Evolutionary conservation across 768 basidiomycete genomes (phyloP).

Genomic region (Obba rivulosa): DNA sequence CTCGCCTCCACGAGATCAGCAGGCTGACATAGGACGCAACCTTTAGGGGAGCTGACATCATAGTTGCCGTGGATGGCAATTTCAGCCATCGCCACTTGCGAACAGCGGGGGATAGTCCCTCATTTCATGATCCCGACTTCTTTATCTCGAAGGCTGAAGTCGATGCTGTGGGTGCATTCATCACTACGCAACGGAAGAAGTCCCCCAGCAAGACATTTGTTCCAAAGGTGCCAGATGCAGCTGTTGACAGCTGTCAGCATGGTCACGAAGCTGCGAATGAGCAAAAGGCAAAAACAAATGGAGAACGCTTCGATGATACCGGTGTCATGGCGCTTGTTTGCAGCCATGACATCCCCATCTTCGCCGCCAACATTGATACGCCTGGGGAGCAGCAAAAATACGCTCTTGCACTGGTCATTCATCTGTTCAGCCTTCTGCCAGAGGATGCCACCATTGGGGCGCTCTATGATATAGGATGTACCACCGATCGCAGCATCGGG

Average conservation of each 20-base stretch:
- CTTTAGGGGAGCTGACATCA: not conserved
- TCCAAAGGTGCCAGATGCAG: constrained; percentile 15
- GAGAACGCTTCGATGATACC: constrained; percentile 25
- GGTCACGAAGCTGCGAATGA: constrained; percentile 28
- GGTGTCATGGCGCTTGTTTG: constrained; percentile 36
- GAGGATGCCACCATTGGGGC: constrained; percentile 18
- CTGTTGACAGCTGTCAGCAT: constrained; percentile 30
- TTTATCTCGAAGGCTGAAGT: not conserved
- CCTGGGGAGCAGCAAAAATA: constrained; percentile 36
- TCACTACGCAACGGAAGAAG: not conserved
- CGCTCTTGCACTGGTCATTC: constrained; percentile 28
- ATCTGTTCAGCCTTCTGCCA: constrained; percentile 27
- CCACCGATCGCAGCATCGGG: constrained; percentile 26
- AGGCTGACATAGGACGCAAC: too few relatives aligned
- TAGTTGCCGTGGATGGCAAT: not conserved
- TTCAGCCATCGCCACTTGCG: constrained; percentile 1
- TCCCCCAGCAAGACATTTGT: not conserved
- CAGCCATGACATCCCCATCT: constrained; percentile 31
- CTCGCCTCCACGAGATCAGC: constrained; percentile 2
- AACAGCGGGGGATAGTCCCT: not conserved
- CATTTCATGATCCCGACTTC: not conserved
- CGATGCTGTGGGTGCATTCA: not conserved
- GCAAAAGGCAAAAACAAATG: constrained; percentile 22
- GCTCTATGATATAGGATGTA: constrained; percentile 33
- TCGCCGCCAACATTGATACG: constrained; percentile 35